A percentile compares a stretch with the other conserved stretches of the same genome.
These are phyloP conservation scores for Chrysanthemum lavandulifolium DNA, from an alignment of 129 eudicot genomes.

Conservation along the genomic window DNA sequence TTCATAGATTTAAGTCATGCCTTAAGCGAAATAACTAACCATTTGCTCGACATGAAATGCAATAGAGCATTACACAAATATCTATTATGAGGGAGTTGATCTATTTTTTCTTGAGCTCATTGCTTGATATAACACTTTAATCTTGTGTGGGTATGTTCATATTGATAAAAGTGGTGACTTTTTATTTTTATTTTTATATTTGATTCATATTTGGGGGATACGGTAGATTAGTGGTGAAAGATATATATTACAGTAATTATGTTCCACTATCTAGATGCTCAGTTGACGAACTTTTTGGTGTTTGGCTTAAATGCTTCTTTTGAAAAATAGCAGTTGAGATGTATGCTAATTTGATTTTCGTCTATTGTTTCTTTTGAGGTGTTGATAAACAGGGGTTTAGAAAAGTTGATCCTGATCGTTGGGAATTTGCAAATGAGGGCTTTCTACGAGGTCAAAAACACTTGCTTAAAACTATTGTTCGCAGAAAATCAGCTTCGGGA, in stretches of 20 bases:
- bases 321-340: conserved; percentile 2
- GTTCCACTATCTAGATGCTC: too few species aligned
- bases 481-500: conserved; percentile 67
- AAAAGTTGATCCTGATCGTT: conserved; percentile 88
- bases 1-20: neutral
- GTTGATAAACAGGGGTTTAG: conserved; percentile 62
- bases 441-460: conserved; percentile 82
- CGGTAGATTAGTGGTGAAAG: too few species aligned
- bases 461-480: conserved; percentile 58
- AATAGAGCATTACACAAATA: neutral
- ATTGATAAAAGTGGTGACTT: too few species aligned
- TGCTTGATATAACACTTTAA: neutral
- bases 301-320: neutral
- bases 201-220: too few species aligned
- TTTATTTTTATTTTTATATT: too few species aligned
- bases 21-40: neutral
- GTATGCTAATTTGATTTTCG: conserved; percentile 11
- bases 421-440: conserved; percentile 95
- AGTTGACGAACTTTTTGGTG: too few species aligned
- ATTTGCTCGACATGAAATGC: neutral
- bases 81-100: neutral
- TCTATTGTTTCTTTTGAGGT: conserved; percentile 4
- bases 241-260: too few species aligned
- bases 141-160: too few species aligned
- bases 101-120: neutral